Evolutionary conservation across 192 early-diverging fungal genomes (phyloP), one percentile per base, ranked within the genome.

Genomic region (Podila minutissima): DNA sequence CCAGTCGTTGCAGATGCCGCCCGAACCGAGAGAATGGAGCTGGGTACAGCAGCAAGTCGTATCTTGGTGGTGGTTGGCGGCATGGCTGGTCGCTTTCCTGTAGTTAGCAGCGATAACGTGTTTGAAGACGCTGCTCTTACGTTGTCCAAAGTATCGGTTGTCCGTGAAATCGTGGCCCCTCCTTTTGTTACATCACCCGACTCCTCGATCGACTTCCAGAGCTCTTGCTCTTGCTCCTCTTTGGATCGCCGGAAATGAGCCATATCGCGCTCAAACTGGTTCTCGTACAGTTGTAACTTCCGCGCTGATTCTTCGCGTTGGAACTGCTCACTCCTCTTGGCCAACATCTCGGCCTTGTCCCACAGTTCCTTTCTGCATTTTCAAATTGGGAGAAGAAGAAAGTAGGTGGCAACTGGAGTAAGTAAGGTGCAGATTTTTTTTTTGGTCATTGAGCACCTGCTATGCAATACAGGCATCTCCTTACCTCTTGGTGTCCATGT

Each of bases 221-320:
- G 60, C 38, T 79, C 75, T 19, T 72, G 64, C 15, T 68, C 60
- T 3, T 31, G 55, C 53, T 79, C 75, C 28, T 69, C 57, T 38
- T 81, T 71, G 13, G 63, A 69, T 20, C 32, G 66, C 15, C 70
- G 71, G 33, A 81, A 81, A 17, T 51, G 60, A 6, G 37, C 77
- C 77, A 81, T 81, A 46, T 81, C 77, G 17, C 70, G 66, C 28
- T 81, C 66, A 38, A 81, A 81, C 26, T 73, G 71, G n/a, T 60
- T 81, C 46, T 81, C 70, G 28, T 81, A 81, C 11, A 55, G 58
- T 20, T 31, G 24, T 12, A 81, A 41, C 46, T 81, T 81, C 17
- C 77, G 49, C 1, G 57, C 71, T 2, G 77, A 66, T 37, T 81
- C 77, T 60, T 81, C 77, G 24, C 72, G 72, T 20, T 81, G 77